Conservation (phyloP, 176 grass and related monocot species). For the bread wheat (Triticum aestivum) region IWGSC_CS_RefSeq_v2.1 NC_057797.1:72237714-72238213, state of each 20-base stretch:
- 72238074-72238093: slow-evolving; percentile 93
- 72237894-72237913: slow-evolving; percentile 93
- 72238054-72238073: slow-evolving; percentile 86
- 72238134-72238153: slow-evolving; percentile 96
- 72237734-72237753: slow-evolving; percentile 87
- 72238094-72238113: slow-evolving; percentile 79
- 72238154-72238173: slow-evolving; percentile 87
- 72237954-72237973: not conserved
- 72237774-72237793: slow-evolving; percentile 61
- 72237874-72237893: slow-evolving; percentile 78
- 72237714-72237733: slow-evolving; percentile 38
- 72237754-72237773: slow-evolving; percentile 73
- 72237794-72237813: not conserved
- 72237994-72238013: not conserved
- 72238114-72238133: slow-evolving; percentile 84
- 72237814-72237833: not conserved
- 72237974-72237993: not conserved
- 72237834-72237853: not conserved
- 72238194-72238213: not conserved
- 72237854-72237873: slow-evolving; percentile 17
- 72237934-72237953: slow-evolving; percentile 97
- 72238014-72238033: not conserved
- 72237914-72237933: slow-evolving; percentile 89
- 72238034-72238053: slow-evolving; percentile 46
- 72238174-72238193: slow-evolving; percentile 63